Base-by-base conservation (phyloP, 1,139 yeast genomes). In the Candida anutae region DNA sequence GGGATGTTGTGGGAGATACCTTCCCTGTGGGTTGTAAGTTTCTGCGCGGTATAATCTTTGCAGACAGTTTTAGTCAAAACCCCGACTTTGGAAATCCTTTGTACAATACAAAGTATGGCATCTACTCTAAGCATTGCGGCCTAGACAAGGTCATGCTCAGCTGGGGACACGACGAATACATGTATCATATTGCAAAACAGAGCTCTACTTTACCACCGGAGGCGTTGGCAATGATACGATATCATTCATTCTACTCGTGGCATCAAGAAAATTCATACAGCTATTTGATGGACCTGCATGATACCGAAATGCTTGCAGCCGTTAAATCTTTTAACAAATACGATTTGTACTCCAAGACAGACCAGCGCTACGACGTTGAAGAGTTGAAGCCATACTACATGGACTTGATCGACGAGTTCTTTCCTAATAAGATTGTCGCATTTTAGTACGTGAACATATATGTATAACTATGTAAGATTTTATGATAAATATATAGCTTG, bases 1-100 rank as follows among this genome's bases (percentile, higher is more conserved):
- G 87, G 87, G 85, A 77, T 43, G 87, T 78, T n/a, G 87, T 78
- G 13, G 87, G 87, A 5, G 87, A 78, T 43, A 78, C 87, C 0
- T 78, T 78, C 44, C 83, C 85, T 0, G 83, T 78, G 16, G 87
- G 87, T 2, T 78, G 85, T 48, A 66, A 66, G 36, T 77, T 68
- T 41, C 76, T 74, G 46, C 68, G 66, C 32, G 63, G 69, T 37
- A 76, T 74, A 28, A 77, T 78, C 15, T 77, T 69, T 36, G 67
- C 77, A 23, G 78, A 75, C 21, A 73, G 69, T 37, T 78, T 78
- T 48, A 61, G 62, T 30, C 53, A 58, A 15, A 78, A 78, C 45
- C 79, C 81, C 1, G 87, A 78, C 46, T 59, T 61, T 30, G 52
- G 59, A 22, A 78, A 77, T 42, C 85, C 85, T 2, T 58, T 77